phyloP scores from a whole-genome alignment of 768 basidiomycete genomes.

The Auricularia heimuer region DNA sequence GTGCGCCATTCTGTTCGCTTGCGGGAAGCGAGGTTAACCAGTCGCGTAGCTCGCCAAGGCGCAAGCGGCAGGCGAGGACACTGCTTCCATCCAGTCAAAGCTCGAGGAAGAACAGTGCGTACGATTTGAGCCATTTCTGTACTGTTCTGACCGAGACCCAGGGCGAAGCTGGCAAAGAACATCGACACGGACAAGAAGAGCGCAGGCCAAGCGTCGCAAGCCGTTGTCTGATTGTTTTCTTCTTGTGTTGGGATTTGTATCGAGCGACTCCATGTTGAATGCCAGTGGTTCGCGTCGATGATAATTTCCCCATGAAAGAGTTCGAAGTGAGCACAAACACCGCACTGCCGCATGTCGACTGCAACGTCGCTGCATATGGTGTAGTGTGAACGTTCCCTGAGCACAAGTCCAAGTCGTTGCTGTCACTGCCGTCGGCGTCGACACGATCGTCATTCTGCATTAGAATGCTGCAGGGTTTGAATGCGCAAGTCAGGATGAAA shows the following conservation, averaged over 20 bases:
- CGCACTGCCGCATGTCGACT: too few relatives aligned
- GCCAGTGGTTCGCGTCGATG: not conserved
- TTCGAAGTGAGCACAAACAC: too few relatives aligned
- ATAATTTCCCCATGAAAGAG: not conserved
- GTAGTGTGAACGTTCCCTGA: too few relatives aligned
- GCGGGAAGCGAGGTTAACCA: not conserved
- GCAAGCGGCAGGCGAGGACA: constrained; percentile 22
- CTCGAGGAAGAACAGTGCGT: constrained; percentile 21
- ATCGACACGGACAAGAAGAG: constrained; percentile 24
- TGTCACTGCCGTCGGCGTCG: too few relatives aligned
- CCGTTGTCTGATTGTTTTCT: constrained; percentile 13
- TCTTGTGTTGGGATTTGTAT: not conserved
- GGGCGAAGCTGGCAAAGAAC: constrained; percentile 27
- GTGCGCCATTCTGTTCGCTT: constrained; percentile 9
- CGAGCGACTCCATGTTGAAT: not conserved
- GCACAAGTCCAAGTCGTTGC: too few relatives aligned
- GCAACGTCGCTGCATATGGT: too few relatives aligned
- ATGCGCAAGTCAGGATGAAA: too few relatives aligned
- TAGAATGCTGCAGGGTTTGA: too few relatives aligned
- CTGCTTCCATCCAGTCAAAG: constrained; percentile 18
- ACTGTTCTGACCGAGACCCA: constrained; percentile 2
- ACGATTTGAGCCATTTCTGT: not conserved
- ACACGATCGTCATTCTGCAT: too few relatives aligned
- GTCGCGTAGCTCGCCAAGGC: constrained; percentile 27
- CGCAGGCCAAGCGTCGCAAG: constrained; percentile 23